phyloP scores from a whole-genome alignment of 2,329 filamentous ascomycete species.

The Rutstroemia sp. region DNA sequence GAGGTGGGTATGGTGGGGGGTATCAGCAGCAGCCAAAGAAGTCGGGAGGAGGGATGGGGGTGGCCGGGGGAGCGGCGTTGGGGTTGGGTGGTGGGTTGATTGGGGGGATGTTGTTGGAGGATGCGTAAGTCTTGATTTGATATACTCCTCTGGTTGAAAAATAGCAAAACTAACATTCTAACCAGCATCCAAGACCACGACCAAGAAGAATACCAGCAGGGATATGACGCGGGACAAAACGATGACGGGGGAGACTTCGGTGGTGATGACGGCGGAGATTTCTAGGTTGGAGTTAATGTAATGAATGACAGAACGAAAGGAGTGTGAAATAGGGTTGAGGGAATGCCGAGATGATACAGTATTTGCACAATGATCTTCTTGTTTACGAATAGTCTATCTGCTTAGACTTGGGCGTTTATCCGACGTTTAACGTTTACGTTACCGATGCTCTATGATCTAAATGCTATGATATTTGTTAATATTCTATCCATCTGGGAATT shows the following conservation, averaged over 20 bases:
- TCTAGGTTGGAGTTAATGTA: background rate
- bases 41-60: conserved; percentile 42
- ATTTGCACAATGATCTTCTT: no score
- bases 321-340: no score
- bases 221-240: conserved; percentile 27
- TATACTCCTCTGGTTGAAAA: background rate
- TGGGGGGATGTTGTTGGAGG: conserved; percentile 65
- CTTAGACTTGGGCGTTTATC: no score
- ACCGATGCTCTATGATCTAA: no score
- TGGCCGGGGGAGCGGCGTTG: conserved; percentile 65
- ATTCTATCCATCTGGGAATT: no score
- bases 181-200: conserved; percentile 48
- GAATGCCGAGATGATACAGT: no score
- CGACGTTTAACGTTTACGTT: no score
- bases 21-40: conserved; percentile 23
- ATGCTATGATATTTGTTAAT: no score
- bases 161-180: background rate
- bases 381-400: no score
- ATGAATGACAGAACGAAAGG: no score
- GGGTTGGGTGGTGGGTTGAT: conserved; percentile 76
- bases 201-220: conserved; percentile 49
- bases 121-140: conserved; percentile 35
- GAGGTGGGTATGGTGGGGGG: conserved; percentile 26
- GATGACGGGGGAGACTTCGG: conserved; percentile 22
- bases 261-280: conserved; percentile 20